Percentiles rank a stretch among this genome's conserved stretches.
phyloP scores from a whole-genome alignment of 2,329 filamentous ascomycete genomes.

The Hymenoscyphus linearis region DNA sequence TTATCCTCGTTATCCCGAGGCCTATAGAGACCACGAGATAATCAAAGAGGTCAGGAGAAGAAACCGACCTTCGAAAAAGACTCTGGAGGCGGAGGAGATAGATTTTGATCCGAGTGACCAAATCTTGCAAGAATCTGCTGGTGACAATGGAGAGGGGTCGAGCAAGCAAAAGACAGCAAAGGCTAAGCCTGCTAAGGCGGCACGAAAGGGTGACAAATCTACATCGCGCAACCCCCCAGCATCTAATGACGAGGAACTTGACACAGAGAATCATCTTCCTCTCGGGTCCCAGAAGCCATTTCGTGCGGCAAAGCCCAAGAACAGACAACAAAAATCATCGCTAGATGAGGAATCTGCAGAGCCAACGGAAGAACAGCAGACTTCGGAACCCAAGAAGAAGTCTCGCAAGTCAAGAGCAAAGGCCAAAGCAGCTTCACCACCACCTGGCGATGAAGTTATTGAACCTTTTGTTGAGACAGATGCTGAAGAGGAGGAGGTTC shows the following conservation, averaged over 20 bases:
- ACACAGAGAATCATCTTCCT: not conserved
- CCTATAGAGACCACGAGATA: conserved; percentile 3
- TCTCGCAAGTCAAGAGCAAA: not conserved
- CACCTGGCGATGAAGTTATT: not conserved
- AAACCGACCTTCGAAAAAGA: conserved; percentile 1
- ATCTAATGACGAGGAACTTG: not conserved
- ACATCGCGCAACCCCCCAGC: not conserved
- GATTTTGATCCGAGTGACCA: not conserved
- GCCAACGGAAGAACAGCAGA: not conserved
- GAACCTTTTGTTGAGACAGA: not conserved
- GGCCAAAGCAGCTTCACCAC: not conserved
- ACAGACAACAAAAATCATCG: not conserved
- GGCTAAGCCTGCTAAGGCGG: not conserved
- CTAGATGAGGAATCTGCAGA: not conserved
- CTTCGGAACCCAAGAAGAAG: not conserved
- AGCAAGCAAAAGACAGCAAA: not conserved
- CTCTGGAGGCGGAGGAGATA: not conserved
- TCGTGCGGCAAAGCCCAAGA: not conserved
- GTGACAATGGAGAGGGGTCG: conserved; percentile 4
- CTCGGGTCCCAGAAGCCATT: not conserved
- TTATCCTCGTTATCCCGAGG: conserved; percentile 20
- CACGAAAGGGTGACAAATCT: too few relatives aligned
- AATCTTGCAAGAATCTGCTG: not conserved
- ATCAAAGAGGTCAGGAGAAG: not conserved
- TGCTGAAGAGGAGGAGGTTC: not conserved